Evolutionary conservation across 306 rosid genomes (phyloP).

Genomic region (Cicer judaicum): DNA sequence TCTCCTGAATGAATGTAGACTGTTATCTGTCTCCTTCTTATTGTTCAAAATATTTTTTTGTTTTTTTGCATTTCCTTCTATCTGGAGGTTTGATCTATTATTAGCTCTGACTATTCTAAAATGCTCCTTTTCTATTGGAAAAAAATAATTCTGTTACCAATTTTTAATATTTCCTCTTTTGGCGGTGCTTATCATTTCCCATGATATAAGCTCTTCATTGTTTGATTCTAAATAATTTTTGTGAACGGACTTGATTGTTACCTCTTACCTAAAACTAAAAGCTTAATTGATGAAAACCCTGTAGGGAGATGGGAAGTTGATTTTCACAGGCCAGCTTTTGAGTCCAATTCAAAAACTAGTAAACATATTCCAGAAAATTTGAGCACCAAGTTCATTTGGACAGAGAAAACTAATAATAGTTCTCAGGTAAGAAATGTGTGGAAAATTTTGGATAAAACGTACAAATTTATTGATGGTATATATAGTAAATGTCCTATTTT

Average conservation of each 20-base stretch:
- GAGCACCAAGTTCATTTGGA: conserved; percentile 38
- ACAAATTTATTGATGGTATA: conserved; percentile 1
- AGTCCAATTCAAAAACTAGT: conserved; percentile 48
- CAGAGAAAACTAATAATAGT: conserved; percentile 36
- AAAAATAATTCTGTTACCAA: background rate
- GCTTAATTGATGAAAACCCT: conserved; percentile 43
- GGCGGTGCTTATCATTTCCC: background rate
- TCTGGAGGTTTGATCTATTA: conserved; percentile 8
- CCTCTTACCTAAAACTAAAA: conserved; percentile 36
- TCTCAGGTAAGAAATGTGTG: conserved; percentile 61
- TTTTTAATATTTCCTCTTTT: background rate
- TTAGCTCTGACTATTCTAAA: conserved; percentile 13
- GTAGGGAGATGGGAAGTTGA: conserved; percentile 64
- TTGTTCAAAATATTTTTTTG: too few species aligned
- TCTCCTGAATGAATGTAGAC: too few species aligned
- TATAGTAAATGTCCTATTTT: conserved; percentile 2
- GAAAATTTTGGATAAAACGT: conserved; percentile 14
- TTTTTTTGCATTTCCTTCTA: too few species aligned
- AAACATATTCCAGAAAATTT: conserved; percentile 50
- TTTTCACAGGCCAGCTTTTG: conserved; percentile 51
- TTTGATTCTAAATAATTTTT: conserved; percentile 29
- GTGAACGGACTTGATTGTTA: conserved; percentile 17
- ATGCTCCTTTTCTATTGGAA: conserved; percentile 3
- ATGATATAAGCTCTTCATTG: conserved; percentile 32
- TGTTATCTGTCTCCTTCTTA: too few species aligned